Conservation (phyloP, 2,329 filamentous ascomycete species). For the Dothistroma septosporum region DNA sequence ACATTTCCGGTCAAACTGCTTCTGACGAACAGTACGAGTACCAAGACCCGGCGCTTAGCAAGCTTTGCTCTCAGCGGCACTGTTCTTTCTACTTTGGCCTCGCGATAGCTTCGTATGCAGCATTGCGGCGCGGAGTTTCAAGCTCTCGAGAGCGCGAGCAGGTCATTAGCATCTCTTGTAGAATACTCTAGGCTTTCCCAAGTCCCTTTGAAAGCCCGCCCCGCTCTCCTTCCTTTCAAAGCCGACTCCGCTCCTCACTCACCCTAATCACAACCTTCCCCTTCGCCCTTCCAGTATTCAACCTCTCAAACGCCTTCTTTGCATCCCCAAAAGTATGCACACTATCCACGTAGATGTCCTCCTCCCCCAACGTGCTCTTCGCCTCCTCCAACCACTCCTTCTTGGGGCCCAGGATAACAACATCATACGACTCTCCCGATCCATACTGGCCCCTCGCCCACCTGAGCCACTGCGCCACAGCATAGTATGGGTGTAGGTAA, state of each 20-base stretch:
- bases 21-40: too few relatives aligned
- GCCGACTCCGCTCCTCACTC: constrained; percentile 4
- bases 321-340: constrained; percentile 56
- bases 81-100: too few relatives aligned
- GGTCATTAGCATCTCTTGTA: too few relatives aligned
- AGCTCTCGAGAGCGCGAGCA: too few relatives aligned
- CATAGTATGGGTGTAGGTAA: constrained; percentile 21
- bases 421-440: constrained; percentile 37
- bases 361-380: constrained; percentile 49
- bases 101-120: too few relatives aligned
- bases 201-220: not conserved
- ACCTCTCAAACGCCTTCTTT: constrained; percentile 33
- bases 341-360: constrained; percentile 55
- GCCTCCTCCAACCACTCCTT: constrained; percentile 51
- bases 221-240: constrained; percentile 3
- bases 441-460: constrained; percentile 40
- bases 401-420: constrained; percentile 42
- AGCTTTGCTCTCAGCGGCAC: too few relatives aligned
- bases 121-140: too few relatives aligned
- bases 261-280: constrained; percentile 34
- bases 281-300: constrained; percentile 34
- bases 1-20: too few relatives aligned
- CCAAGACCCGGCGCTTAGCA: too few relatives aligned
- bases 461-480: constrained; percentile 29
- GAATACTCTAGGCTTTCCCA: too few relatives aligned